Conservation (phyloP, 2,329 filamentous ascomycete genomes). For the Corniculantispora saksenae region DNA sequence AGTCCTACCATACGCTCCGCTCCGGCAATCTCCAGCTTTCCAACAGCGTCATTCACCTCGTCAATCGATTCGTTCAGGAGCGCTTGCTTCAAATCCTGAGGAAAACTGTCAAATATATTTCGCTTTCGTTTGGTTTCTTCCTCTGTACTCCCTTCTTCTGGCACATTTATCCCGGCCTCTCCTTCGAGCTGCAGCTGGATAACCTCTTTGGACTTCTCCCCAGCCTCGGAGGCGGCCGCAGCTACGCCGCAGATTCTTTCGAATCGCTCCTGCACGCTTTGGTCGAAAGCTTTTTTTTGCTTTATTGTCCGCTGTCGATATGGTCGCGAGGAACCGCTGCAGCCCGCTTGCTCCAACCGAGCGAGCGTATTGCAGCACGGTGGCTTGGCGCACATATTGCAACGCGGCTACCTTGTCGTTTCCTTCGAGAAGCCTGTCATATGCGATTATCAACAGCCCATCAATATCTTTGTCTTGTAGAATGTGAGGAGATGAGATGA, state of each 20-base stretch:
- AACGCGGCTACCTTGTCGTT: neutral
- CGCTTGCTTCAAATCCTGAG: neutral
- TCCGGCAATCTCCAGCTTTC: neutral
- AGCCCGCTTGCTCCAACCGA: neutral
- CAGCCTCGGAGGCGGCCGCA: too few relatives aligned
- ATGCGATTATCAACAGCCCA: neutral
- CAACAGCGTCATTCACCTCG: neutral
- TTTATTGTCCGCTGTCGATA: neutral
- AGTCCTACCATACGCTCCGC: neutral
- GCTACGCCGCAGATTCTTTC: neutral
- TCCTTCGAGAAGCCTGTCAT: neutral
- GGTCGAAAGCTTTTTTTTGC: neutral
- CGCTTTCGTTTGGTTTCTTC: neutral
- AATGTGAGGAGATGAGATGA: neutral
- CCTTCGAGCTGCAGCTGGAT: neutral
- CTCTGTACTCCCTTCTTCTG: neutral
- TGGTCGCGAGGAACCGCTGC: neutral
- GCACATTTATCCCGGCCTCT: neutral
- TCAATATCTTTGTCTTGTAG: neutral
- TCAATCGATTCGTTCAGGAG: neutral
- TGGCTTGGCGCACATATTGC: neutral
- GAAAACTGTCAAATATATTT: neutral
- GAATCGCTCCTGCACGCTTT: neutral
- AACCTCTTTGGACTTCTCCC: neutral
- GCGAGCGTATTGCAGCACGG: neutral